Percentiles rank a stretch among this genome's conserved stretches.
Conservation (phyloP, 805 yeast genomes). For the Sungouiozyma ichnusensis region DNA sequence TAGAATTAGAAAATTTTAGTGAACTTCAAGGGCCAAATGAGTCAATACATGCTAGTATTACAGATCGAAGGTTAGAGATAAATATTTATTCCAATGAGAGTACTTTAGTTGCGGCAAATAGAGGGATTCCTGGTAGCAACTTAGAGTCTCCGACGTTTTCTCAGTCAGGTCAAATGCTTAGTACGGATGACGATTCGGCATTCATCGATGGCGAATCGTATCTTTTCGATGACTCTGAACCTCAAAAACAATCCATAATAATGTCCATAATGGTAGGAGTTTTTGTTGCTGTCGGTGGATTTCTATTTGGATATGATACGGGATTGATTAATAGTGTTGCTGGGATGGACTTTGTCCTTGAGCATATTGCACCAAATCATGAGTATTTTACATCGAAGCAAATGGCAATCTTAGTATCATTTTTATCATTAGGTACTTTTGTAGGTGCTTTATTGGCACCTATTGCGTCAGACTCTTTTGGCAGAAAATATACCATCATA, state of each 20-base stretch:
- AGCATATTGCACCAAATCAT: conserved; percentile 42
- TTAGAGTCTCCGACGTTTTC: not conserved
- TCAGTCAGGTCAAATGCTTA: not conserved
- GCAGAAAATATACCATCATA: conserved; percentile 60
- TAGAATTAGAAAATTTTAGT: not conserved
- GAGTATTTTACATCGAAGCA: conserved; percentile 46
- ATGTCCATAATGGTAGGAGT: conserved; percentile 67
- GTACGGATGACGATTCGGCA: conserved; percentile 1
- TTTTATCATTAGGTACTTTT: conserved; percentile 75
- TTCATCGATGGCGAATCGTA: conserved; percentile 11
- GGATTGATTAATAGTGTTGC: conserved; percentile 71
- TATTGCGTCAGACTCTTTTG: conserved; percentile 55
- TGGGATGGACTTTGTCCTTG: conserved; percentile 61
- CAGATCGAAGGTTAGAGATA: not conserved
- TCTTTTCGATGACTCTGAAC: conserved; percentile 21
- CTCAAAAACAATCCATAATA: conserved; percentile 38
- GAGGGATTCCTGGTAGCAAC: not conserved
- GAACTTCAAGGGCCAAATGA: not conserved
- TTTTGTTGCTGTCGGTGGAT: conserved; percentile 86
- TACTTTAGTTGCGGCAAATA: not conserved
- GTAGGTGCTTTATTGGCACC: conserved; percentile 54
- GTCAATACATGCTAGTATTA: not conserved
- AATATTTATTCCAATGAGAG: not conserved
- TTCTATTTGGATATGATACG: conserved; percentile 82
- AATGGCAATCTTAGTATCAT: conserved; percentile 63